These are phyloP conservation scores for Salix exigua DNA, from an alignment of 345 rosid species.

Conservation along the genomic window DNA sequence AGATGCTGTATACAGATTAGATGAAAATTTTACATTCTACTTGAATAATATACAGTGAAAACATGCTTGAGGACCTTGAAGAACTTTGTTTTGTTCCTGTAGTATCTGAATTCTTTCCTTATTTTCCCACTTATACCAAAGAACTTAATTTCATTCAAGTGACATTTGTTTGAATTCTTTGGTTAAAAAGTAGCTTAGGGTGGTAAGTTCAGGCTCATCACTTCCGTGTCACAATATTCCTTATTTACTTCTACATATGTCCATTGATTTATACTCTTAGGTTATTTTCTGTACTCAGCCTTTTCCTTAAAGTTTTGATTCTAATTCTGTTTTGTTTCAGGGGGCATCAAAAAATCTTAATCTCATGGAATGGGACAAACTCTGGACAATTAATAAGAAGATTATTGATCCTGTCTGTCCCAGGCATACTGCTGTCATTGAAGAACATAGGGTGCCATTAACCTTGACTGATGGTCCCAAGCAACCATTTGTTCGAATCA, in stretches of 20 bases:
- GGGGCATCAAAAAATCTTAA: constrained; percentile 92
- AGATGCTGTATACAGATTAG: neutral
- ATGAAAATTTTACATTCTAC: neutral
- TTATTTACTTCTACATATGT: neutral
- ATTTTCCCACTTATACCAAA: neutral
- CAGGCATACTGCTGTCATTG: constrained; percentile 84
- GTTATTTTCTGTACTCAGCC: neutral
- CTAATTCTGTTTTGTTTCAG: constrained; percentile 32
- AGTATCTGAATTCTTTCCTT: neutral
- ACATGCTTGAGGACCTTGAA: neutral
- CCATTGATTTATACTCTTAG: neutral
- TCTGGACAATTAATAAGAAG: constrained; percentile 92
- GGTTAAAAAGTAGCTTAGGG: neutral
- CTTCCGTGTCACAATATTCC: neutral
- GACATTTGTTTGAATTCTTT: neutral
- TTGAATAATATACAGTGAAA: neutral
- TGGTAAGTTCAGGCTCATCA: neutral
- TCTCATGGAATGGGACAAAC: constrained; percentile 98
- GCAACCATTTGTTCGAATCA: constrained; percentile 60
- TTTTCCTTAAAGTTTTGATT: neutral
- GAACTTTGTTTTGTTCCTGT: neutral
- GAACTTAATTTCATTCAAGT: neutral
- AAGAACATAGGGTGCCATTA: constrained; percentile 53
- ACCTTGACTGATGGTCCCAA: constrained; percentile 66
- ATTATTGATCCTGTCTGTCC: constrained; percentile 94